These are phyloP conservation scores for Catunica adiposa DNA, from an alignment of 2,329 filamentous ascomycete species.

Conservation along the genomic window DNA sequence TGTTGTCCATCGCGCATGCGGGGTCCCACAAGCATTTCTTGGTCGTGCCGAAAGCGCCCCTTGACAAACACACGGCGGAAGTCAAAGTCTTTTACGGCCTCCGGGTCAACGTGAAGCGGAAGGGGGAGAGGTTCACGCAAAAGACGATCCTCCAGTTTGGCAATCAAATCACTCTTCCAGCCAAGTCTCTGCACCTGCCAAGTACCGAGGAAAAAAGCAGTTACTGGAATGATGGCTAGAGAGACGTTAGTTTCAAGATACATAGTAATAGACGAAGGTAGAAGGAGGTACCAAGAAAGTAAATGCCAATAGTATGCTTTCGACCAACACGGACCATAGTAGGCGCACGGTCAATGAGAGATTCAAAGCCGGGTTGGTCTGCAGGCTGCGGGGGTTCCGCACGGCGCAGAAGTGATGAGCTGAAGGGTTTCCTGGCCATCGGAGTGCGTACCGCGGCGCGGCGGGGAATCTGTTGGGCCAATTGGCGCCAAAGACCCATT, in stretches of 20 bases:
- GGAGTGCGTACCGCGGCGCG: background rate
- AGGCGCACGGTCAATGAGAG: constrained; percentile 68
- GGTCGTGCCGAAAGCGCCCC: constrained; percentile 65
- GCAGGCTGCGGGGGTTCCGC: constrained; percentile 32
- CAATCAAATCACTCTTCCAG: constrained; percentile 88
- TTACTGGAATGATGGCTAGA: constrained; percentile 71
- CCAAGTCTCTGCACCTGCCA: constrained; percentile 90
- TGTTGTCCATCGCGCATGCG: constrained; percentile 77
- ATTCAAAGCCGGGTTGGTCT: constrained; percentile 66
- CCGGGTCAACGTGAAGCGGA: constrained; percentile 65
- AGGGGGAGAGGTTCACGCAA: constrained; percentile 72
- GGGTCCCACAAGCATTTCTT: constrained; percentile 92
- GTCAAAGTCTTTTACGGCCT: constrained; percentile 77
- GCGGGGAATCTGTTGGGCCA: constrained; percentile 11
- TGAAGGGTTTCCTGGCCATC: constrained; percentile 1
- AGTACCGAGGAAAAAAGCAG: constrained; percentile 74
- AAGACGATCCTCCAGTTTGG: constrained; percentile 81
- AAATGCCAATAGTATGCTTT: constrained; percentile 61
- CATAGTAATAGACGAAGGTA: background rate
- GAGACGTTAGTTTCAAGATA: background rate
- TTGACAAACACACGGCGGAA: constrained; percentile 67
- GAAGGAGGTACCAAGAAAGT: constrained; percentile 46
- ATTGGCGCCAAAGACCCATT: constrained; percentile 7
- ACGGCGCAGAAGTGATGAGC: constrained; percentile 13
- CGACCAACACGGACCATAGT: constrained; percentile 59